Evolutionary conservation across 768 basidiomycete genomes (phyloP).

Genomic region (Favolaschia claudopus): DNA sequence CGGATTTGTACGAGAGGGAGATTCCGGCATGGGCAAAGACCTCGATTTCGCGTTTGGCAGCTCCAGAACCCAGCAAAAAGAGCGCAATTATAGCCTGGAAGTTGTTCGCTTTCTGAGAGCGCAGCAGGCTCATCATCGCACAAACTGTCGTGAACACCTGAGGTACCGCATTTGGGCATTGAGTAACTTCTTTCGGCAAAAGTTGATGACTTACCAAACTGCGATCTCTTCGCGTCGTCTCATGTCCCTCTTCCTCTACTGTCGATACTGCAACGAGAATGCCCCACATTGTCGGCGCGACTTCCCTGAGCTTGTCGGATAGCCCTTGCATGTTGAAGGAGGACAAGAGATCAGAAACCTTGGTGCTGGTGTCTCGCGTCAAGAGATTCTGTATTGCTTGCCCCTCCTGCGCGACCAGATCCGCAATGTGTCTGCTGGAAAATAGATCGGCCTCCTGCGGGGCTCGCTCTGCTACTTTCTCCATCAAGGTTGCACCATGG

Average conservation of each 20-base stretch:
- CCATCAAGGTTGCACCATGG: too few relatives aligned
- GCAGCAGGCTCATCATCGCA: slow-evolving; percentile 9
- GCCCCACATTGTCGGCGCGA: background rate
- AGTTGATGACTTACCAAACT: background rate
- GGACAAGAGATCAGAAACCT: background rate
- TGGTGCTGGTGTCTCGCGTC: background rate
- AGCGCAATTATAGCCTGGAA: slow-evolving; percentile 15
- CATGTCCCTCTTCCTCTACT: background rate
- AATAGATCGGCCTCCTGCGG: too few relatives aligned
- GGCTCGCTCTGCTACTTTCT: too few relatives aligned
- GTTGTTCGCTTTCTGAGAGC: slow-evolving; percentile 16
- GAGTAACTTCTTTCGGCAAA: background rate
- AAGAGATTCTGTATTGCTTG: slow-evolving; percentile 1
- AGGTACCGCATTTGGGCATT: too few relatives aligned
- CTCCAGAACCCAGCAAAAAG: slow-evolving; percentile 17
- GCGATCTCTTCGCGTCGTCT: background rate
- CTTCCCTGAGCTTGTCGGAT: background rate
- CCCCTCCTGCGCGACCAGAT: too few relatives aligned
- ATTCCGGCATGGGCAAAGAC: slow-evolving; percentile 20
- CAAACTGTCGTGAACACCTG: slow-evolving; percentile 15
- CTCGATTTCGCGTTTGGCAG: slow-evolving; percentile 13
- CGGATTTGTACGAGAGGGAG: slow-evolving; percentile 1
- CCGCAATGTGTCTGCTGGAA: too few relatives aligned
- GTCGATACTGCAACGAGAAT: background rate
- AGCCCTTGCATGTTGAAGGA: background rate